Conservation (phyloP, 148 eudicot species). For the Amaranthus palmeri region DNA sequence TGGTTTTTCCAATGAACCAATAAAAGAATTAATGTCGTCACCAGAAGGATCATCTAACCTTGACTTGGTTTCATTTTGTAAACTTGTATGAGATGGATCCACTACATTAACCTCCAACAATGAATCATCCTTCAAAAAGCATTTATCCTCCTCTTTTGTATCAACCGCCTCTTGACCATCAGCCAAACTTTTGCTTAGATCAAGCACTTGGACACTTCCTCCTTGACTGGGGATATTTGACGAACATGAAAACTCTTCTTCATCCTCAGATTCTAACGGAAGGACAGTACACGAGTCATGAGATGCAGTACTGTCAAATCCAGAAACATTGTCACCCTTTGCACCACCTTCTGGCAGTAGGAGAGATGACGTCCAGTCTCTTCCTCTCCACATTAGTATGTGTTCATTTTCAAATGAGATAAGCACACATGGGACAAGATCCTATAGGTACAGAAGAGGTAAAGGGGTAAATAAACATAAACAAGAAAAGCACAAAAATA, state of each 20-base stretch:
- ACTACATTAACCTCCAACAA: constrained; percentile 22
- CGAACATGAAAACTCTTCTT: constrained; percentile 21
- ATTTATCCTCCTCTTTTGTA: constrained; percentile 10
- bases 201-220: constrained; percentile 11
- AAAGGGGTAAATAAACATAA: neutral
- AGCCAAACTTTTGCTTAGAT: constrained; percentile 18
- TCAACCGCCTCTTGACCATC: constrained; percentile 22
- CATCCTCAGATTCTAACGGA: constrained; percentile 28
- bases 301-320: constrained; percentile 26
- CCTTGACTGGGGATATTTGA: constrained; percentile 12
- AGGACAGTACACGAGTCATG: constrained; percentile 7
- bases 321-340: constrained; percentile 20
- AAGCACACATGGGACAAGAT: constrained; percentile 85
- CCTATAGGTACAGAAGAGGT: constrained; percentile 36
- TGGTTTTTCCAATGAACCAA: constrained; percentile 11
- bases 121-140: constrained; percentile 14
- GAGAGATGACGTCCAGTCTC: constrained; percentile 70
- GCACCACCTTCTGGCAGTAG: constrained; percentile 22
- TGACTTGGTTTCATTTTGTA: constrained; percentile 16
- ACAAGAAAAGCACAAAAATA: constrained; percentile 7
- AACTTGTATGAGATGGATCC: constrained; percentile 8
- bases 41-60: neutral
- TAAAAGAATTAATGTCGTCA: constrained; percentile 11
- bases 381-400: constrained; percentile 94
- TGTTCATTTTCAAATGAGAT: constrained; percentile 84